These are phyloP conservation scores for Gossypium australe DNA, from an alignment of 345 rosid genomes.

Conservation along the genomic window DNA sequence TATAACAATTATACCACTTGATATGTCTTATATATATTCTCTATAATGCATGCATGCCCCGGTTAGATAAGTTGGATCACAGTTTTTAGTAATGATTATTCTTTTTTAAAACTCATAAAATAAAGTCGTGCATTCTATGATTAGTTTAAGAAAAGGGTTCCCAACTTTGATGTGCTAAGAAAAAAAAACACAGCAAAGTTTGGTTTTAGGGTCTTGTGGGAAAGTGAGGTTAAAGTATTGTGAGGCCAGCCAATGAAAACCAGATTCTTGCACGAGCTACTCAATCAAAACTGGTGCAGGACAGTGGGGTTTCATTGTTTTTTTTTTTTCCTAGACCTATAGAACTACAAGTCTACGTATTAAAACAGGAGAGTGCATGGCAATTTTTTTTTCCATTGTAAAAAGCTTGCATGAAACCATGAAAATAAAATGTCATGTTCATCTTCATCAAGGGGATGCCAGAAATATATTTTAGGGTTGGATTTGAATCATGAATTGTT, in stretches of 20 bases:
- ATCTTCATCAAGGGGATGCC: no score
- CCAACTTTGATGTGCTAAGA: background rate
- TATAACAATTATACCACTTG: no score
- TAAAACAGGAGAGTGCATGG: background rate
- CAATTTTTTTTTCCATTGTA: background rate
- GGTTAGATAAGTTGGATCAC: background rate
- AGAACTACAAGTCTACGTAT: background rate
- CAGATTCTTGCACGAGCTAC: slow-evolving; percentile 9
- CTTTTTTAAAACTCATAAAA: background rate
- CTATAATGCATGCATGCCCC: background rate
- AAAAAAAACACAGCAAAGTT: background rate
- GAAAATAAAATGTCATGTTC: no score
- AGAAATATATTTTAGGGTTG: no score
- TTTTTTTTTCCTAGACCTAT: background rate
- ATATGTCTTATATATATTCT: background rate
- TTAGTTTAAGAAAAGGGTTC: background rate
- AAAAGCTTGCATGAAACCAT: background rate
- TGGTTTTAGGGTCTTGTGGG: slow-evolving; percentile 16
- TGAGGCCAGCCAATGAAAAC: slow-evolving; percentile 8
- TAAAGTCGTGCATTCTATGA: background rate
- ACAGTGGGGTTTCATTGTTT: slow-evolving; percentile 1
- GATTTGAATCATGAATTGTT: no score
- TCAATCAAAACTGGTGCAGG: background rate
- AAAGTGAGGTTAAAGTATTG: slow-evolving; percentile 3
- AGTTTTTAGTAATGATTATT: background rate